These are phyloP conservation scores for Rhynchosporium graminicola DNA, from an alignment of 2,329 filamentous ascomycete species.

Conservation along the genomic window DNA sequence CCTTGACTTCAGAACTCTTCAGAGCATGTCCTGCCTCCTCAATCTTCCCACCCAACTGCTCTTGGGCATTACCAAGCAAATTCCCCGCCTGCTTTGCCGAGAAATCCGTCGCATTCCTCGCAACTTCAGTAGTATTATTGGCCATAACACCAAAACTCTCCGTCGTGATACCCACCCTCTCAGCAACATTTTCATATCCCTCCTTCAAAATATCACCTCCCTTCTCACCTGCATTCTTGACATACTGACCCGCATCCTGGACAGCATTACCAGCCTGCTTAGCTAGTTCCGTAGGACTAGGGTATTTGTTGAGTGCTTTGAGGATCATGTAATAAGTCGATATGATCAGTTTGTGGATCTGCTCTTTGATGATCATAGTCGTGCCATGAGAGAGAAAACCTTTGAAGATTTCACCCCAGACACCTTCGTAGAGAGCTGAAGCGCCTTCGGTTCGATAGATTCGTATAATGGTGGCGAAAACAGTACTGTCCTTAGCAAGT, in stretches of 20 bases:
- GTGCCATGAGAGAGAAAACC: slow-evolving; percentile 84
- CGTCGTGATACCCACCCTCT: slow-evolving; percentile 28
- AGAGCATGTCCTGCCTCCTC: slow-evolving; percentile 24
- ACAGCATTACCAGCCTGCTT: slow-evolving; percentile 41
- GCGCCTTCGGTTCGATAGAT: slow-evolving; percentile 66
- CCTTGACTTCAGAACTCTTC: slow-evolving; percentile 14
- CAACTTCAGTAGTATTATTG: slow-evolving; percentile 25
- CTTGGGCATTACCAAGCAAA: slow-evolving; percentile 37
- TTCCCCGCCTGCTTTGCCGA: slow-evolving; percentile 34
- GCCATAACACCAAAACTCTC: slow-evolving; percentile 28
- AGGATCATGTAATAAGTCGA: slow-evolving; percentile 68
- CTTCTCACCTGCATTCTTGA: slow-evolving; percentile 24
- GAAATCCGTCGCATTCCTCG: slow-evolving; percentile 26
- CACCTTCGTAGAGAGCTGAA: slow-evolving; percentile 70
- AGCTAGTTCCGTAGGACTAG: slow-evolving; percentile 45
- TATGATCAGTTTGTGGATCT: slow-evolving; percentile 71
- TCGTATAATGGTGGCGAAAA: slow-evolving; percentile 63
- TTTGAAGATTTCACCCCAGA: slow-evolving; percentile 75
- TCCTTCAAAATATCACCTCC: slow-evolving; percentile 20
- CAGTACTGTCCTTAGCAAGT: slow-evolving; percentile 47
- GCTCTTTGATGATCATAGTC: slow-evolving; percentile 84
- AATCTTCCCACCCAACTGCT: slow-evolving; percentile 33
- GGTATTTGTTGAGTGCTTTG: slow-evolving; percentile 47
- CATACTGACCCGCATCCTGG: slow-evolving; percentile 24
- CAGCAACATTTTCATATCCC: slow-evolving; percentile 25